Base-by-base conservation (phyloP, 257 asterid genomes). In the Thymus quinquecostatus region DNA sequence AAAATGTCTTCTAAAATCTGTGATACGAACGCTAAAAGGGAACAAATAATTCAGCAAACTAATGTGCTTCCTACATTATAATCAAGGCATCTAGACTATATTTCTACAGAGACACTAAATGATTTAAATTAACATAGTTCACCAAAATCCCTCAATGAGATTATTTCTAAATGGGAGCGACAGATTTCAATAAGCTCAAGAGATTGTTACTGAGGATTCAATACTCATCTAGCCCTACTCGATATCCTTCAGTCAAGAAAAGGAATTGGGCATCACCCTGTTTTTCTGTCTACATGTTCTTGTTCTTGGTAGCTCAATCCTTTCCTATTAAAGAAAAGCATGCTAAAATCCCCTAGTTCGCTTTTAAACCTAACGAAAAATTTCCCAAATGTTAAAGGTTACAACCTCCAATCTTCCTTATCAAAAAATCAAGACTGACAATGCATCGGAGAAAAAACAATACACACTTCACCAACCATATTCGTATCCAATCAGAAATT, bases 371-470 rank as follows among this genome's bases (percentile, higher is more conserved):
- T 51, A 53, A 68, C 54, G 21, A 56, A 9, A 38, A 57, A 38
- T 21, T 69, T 50, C 60, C 57, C 68, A 40, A 47, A 60, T 48
- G 8, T 33, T 34, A 29, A 32, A 51, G 14, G 43, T 50, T 36
- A 56, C 30, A 44, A 66, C 44, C 63, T 60, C 65, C 58, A 57
- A 51, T 64, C 55, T 32, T 38, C 50, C 34, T 51, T 27, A 47
- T 44, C 71, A 34, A 14, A 58, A 67, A 44, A 54, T 8, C 44
- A 38, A 13, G 47, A 67, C 41, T 38, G n/a, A 44, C 27, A 49
- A 72, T 27, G 40, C 36, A 3, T 27, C 54, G 54, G 2, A 62
- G 51, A 2, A 4, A n/a, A 63, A 43, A 45, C 11, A 64, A 8
- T 6, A 29, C 61, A 48, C 48, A 29, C 58, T 47, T 21, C 21